Base-by-base conservation (phyloP, 2,329 filamentous ascomycete species). In the Trichocomaceae sp. region DNA sequence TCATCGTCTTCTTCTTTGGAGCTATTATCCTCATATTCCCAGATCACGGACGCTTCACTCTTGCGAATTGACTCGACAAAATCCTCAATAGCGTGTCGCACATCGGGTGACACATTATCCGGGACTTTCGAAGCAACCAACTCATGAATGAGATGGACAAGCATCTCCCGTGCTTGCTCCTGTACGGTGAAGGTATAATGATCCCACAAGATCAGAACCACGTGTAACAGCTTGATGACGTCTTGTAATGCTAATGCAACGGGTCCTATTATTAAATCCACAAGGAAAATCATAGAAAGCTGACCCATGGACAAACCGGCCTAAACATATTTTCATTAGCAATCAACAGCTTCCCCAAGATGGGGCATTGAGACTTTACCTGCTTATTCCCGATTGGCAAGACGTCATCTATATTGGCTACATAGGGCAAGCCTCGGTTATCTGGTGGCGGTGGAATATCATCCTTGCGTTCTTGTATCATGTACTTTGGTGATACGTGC, bases 131-230 rank as follows among this genome's bases (percentile, higher is more conserved):
- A 85, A 26, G 96, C 90, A 37, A 99, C 90, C 6, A 97, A 79
- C 69, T 97, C 93, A 64, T 99, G 93, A 47, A 99, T 95, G 17
- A 99, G 80, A 74, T 99, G 93, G 1, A 99, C 91, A 15, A 99
- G 81, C 91, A 99, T 96, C 71, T 99, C 93, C 48, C 91, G 84
- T 29, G 95, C 91, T 70, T 99, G 92, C 62, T 97, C 93, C 69
- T 97, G 92, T 1, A 99, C 93, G 10, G 96, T 82, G 2, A 89
- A 84, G 1, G 89, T 96, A 65, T 99, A 96, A 65, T 97, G 92
- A 68, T 99, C 95, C 93, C 93, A 99, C 1, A 97, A 80, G 3
- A 97, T 90, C 12, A 92, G 85, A 5, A 96, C 86, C 8, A 96
- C 88, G 69, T 99, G 93, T 13, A 99, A 76, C 19, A 99, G 77